These are phyloP conservation scores for Torulaspora delbrueckii DNA, from an alignment of 805 yeast genomes.

Conservation along the genomic window DNA sequence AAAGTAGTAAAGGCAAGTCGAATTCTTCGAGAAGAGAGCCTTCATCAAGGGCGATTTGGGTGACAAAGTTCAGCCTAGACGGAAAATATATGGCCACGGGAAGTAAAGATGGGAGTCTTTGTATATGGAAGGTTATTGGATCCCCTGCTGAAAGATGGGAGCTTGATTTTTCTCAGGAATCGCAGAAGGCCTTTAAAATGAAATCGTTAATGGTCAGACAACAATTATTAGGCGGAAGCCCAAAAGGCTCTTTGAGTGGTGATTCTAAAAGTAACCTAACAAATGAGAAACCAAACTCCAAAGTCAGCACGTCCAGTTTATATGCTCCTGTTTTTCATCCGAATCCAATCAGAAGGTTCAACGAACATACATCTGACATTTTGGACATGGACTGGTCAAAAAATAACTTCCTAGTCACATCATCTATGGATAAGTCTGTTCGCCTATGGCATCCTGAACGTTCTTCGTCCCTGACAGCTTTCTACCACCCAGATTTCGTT, in stretches of 20 bases:
- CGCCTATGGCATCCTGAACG: conserved; percentile 82
- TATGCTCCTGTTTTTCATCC: conserved; percentile 78
- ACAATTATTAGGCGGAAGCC: not conserved
- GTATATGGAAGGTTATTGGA: conserved; percentile 75
- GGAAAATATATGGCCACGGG: conserved; percentile 83
- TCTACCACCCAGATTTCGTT: conserved; percentile 74
- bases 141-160: conserved; percentile 65
- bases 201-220: conserved; percentile 11
- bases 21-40: conserved; percentile 1
- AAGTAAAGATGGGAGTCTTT: conserved; percentile 64
- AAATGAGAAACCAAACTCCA: conserved; percentile 1
- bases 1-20: not conserved
- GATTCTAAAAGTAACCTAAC: not conserved
- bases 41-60: conserved; percentile 53
- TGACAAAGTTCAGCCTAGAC: conserved; percentile 66
- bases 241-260: not conserved
- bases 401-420: conserved; percentile 71
- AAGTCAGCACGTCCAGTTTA: conserved; percentile 13
- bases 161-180: conserved; percentile 23
- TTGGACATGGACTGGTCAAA: conserved; percentile 84
- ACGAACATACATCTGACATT: conserved; percentile 66
- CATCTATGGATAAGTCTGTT: conserved; percentile 82
- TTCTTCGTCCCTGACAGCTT: conserved; percentile 54
- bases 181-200: conserved; percentile 11
- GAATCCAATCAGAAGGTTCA: conserved; percentile 53